Evolutionary conservation across 768 basidiomycete genomes (phyloP).

Genomic region (Termitomyces sp.): DNA sequence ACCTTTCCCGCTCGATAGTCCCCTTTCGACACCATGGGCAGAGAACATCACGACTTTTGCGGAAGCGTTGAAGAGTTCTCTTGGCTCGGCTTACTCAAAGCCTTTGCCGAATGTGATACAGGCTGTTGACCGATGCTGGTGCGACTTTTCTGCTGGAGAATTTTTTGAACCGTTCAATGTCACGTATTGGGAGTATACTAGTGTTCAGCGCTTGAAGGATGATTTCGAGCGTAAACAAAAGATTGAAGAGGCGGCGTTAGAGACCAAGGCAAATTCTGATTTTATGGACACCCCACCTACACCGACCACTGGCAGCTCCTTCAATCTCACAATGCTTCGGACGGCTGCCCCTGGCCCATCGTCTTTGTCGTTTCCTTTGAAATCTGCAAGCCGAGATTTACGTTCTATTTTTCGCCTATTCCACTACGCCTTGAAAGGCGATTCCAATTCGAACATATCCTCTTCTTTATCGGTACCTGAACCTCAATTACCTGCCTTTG

Average conservation of each 20-base stretch:
- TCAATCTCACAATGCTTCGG: conserved; percentile 11
- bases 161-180: conserved; percentile 77
- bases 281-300: conserved; percentile 5
- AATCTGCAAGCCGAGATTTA: conserved; percentile 7
- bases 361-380: conserved; percentile 1
- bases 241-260: conserved; percentile 13
- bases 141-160: conserved; percentile 58
- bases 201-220: conserved; percentile 43
- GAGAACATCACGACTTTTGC: conserved; percentile 69
- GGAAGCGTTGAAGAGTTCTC: conserved; percentile 51
- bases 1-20: conserved; percentile 61
- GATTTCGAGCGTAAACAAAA: conserved; percentile 32
- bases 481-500: conserved; percentile 3
- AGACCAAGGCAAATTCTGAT: conserved; percentile 7
- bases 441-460: neutral
- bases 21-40: conserved; percentile 61
- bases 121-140: conserved; percentile 81
- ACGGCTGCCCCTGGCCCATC: conserved; percentile 11
- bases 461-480: conserved; percentile 2
- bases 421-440: conserved; percentile 6
- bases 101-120: conserved; percentile 54
- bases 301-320: neutral
- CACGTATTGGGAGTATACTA: conserved; percentile 66
- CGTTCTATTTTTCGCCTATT: conserved; percentile 14
- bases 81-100: conserved; percentile 31